These are phyloP conservation scores for Celoporthe dispersa DNA, from an alignment of 2,329 filamentous ascomycete genomes.

Conservation along the genomic window DNA sequence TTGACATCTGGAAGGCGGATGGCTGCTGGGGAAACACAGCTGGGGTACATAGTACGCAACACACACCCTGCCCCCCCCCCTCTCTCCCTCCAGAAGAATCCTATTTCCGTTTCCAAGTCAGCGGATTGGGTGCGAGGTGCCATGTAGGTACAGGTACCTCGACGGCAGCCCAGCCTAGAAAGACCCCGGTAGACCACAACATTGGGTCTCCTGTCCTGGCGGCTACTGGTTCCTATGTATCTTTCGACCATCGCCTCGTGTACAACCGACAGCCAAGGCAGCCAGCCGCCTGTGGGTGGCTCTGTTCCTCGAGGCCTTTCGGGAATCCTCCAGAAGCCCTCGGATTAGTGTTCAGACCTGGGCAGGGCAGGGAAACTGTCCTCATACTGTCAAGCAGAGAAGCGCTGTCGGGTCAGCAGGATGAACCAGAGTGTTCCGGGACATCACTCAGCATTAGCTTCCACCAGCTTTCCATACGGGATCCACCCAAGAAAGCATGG, in stretches of 20 bases:
- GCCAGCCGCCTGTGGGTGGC: conserved; percentile 10
- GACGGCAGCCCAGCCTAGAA: not conserved
- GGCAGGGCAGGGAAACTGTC: not conserved
- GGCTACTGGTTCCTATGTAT: conserved; percentile 15
- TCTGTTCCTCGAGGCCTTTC: not conserved
- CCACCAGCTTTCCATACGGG: conserved; percentile 26
- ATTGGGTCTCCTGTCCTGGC: conserved; percentile 4
- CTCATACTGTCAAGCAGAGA: conserved; percentile 13
- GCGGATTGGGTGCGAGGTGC: not conserved
- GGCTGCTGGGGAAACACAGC: not conserved
- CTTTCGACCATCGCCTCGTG: conserved; percentile 3
- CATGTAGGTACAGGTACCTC: conserved; percentile 4
- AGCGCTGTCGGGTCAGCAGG: not conserved
- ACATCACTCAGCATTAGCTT: conserved; percentile 16
- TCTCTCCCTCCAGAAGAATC: not conserved
- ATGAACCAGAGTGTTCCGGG: conserved; percentile 6
- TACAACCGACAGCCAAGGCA: conserved; percentile 7
- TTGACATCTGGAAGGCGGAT: conserved; percentile 19
- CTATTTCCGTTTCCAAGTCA: not conserved
- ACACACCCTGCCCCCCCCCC: not conserved
- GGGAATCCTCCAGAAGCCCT: not conserved
- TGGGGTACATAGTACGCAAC: not conserved
- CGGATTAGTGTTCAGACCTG: not conserved
- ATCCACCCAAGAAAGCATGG: conserved; percentile 30
- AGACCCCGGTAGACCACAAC: not conserved